Evolutionary conservation across 257 asterid genomes (phyloP).

Genomic region (Nicotiana obtusifolia): DNA sequence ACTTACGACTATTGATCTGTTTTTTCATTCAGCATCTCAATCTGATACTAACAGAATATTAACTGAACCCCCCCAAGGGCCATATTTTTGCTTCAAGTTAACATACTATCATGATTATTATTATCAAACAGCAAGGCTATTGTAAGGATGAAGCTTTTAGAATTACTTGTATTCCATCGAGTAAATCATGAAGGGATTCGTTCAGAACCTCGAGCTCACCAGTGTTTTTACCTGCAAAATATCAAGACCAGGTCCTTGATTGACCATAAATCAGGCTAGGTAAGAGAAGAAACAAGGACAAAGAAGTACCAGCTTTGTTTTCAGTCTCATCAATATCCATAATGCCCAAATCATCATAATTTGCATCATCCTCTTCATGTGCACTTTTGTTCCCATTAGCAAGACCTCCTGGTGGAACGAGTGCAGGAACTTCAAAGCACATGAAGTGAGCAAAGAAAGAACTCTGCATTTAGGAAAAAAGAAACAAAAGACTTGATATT

Average conservation of each 20-base stretch:
- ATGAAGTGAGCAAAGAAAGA: constrained; percentile 90
- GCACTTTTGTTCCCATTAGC: constrained; percentile 49
- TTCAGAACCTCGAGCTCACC: constrained; percentile 74
- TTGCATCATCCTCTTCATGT: constrained; percentile 29
- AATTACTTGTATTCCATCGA: constrained; percentile 90
- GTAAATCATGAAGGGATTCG: constrained; percentile 80
- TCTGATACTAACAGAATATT: background rate
- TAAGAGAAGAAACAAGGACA: constrained; percentile 4
- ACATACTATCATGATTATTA: background rate
- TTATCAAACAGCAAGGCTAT: background rate
- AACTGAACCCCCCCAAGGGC: background rate
- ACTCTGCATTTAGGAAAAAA: constrained; percentile 52
- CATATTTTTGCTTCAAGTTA: background rate
- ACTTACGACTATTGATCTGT: background rate
- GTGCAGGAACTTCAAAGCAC: constrained; percentile 95
- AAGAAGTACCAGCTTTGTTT: constrained; percentile 38
- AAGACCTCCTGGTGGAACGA: constrained; percentile 59
- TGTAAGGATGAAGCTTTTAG: background rate
- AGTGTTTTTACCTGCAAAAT: constrained; percentile 46
- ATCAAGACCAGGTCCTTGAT: background rate
- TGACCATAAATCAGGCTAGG: background rate
- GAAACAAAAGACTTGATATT: background rate
- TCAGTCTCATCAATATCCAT: constrained; percentile 55
- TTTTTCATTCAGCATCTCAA: background rate
- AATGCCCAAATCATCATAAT: constrained; percentile 67